Percentiles rank a stretch among this genome's conserved stretches.
Conservation (phyloP, 176 grass and related monocot species). For the Paspalum vaginatum region DNA sequence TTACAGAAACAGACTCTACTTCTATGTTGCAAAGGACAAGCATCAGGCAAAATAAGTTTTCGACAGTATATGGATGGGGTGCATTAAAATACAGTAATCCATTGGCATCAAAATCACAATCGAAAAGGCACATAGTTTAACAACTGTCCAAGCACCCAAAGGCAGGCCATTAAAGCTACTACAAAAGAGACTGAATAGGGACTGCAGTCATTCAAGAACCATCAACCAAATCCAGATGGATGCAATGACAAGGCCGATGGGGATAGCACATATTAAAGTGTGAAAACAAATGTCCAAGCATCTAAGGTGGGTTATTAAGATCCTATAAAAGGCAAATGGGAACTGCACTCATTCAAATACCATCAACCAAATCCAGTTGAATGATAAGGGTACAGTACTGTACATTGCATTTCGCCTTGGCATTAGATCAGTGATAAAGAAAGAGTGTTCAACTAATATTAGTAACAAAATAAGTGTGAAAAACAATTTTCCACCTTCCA, state of each 20-base stretch:
- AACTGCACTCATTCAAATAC: neutral
- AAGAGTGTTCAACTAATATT: neutral
- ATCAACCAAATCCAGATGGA: too few relatives aligned
- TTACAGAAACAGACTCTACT: neutral
- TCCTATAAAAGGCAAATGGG: neutral
- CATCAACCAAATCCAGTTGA: neutral
- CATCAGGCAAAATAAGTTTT: neutral
- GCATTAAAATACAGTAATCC: neutral
- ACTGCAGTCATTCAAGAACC: too few relatives aligned
- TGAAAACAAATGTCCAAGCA: neutral
- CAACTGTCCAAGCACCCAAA: neutral
- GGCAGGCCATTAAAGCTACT: neutral
- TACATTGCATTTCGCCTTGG: neutral
- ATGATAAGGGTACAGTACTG: neutral
- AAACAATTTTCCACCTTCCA: neutral
- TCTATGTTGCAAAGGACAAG: neutral
- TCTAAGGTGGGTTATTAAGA: neutral
- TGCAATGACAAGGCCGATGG: too few relatives aligned
- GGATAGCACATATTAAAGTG: too few relatives aligned
- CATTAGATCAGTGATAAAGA: neutral
- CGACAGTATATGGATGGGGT: neutral
- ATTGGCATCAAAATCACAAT: neutral
- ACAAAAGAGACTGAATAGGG: neutral
- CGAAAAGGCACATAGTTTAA: neutral
- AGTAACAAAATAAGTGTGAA: neutral